Evolutionary conservation across 2,329 filamentous ascomycete genomes (phyloP), one percentile per base, ranked within the genome.

Genomic region (Rutstroemia sp.): DNA sequence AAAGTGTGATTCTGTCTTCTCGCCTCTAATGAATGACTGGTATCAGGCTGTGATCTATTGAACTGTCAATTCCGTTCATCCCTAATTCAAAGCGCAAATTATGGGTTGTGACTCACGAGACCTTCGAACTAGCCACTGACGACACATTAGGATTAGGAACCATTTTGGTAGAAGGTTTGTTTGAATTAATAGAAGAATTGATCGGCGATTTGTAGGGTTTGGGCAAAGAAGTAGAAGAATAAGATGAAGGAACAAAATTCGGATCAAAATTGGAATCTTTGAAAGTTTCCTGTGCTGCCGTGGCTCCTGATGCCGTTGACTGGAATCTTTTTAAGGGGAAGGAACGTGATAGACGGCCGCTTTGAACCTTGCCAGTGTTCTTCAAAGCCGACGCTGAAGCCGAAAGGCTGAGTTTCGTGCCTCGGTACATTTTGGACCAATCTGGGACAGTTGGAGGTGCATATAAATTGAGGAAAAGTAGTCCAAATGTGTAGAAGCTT

Each of bases 21-120:
- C 19, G 61, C 48, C 30, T 65, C 61, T 34, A 64, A 51, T 3
- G 63, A 57, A 51, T 66, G 62, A 4, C 65, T 65, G 23, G 66
- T 68, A 63, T 68, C 66, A 19, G 62, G 61, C 51, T 57, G 55
- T 59, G 25, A 52, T 56, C 34, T 45, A 14, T 27, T 12, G 9
- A 19, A 25, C 23, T 45, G n/a, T 19, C 17, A 19, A 46, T 14
- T 46, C 14, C 21, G 8, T 46, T 16, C 12, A 46, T 46, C 8
- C 14, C 16, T 19, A 44, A 21, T 19, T 12, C 21, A 19, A 46
- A 25, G 21, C 23, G 19, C 19, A 19, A 7, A 17, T 19, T 6
- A 45, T 45, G 1, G 19, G 19, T 21, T 42, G 36, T 51, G 51
- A 61, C 62, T 61, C 53, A 64, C 62, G 48, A 21, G n/a, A 51